These are phyloP conservation scores for Rhytidhysteron rufulum DNA, from an alignment of 2,329 filamentous ascomycete genomes.

Conservation along the genomic window DNA sequence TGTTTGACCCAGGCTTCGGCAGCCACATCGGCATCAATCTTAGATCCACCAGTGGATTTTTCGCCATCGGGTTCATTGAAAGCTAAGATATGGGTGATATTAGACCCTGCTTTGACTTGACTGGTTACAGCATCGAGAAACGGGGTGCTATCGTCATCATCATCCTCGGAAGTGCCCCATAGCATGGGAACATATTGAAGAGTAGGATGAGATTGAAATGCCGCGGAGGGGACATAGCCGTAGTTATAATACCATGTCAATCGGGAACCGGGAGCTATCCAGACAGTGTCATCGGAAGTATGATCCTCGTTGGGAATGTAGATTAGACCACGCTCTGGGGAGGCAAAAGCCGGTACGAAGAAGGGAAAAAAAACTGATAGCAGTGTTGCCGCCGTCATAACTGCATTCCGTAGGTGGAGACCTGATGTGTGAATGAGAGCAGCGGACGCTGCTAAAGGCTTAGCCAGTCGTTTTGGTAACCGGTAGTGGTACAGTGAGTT, in stretches of 20 bases:
- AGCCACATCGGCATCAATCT: slow-evolving; percentile 57
- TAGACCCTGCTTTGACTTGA: slow-evolving; percentile 51
- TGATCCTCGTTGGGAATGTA: slow-evolving; percentile 57
- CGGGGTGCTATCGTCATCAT: slow-evolving; percentile 43
- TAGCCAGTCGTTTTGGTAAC: too few species aligned
- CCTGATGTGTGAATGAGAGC: too few species aligned
- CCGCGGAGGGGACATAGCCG: slow-evolving; percentile 51
- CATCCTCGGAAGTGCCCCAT: slow-evolving; percentile 55
- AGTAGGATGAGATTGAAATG: slow-evolving; percentile 37
- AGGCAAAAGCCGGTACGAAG: slow-evolving; percentile 28
- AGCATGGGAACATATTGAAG: slow-evolving; percentile 81
- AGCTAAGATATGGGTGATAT: slow-evolving; percentile 65
- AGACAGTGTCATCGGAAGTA: slow-evolving; percentile 62
- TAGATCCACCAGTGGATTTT: slow-evolving; percentile 56
- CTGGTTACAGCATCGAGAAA: slow-evolving; percentile 59
- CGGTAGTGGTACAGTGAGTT: too few species aligned
- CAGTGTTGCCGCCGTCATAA: too few species aligned
- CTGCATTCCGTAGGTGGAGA: too few species aligned
- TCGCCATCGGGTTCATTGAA: slow-evolving; percentile 77
- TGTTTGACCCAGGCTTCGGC: slow-evolving; percentile 68
- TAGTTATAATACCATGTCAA: slow-evolving; percentile 90
- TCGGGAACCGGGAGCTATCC: slow-evolving; percentile 53
- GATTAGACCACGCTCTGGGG: slow-evolving; percentile 68
- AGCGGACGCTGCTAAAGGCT: too few species aligned
- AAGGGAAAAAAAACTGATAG: too few species aligned